Percentiles rank a stretch among this genome's conserved stretches.
These are phyloP conservation scores for Tylopilus sp. DNA, from an alignment of 768 basidiomycete species.

Conservation along the genomic window DNA sequence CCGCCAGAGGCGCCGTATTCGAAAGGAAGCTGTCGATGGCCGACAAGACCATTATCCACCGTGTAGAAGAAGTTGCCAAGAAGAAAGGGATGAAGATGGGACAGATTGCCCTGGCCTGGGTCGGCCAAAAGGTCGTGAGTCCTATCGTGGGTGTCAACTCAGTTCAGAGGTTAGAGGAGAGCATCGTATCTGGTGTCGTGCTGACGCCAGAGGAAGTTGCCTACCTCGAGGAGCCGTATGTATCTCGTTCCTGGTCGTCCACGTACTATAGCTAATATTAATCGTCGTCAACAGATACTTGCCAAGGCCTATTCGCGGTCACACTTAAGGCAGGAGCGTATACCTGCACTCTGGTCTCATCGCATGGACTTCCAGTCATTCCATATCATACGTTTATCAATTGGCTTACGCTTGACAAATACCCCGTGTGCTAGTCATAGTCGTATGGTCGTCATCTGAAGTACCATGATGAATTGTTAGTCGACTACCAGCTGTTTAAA, in stretches of 20 bases:
- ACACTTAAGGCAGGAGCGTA: too few species aligned
- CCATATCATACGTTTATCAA: too few species aligned
- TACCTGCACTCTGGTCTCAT: too few species aligned
- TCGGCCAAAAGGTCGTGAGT: conserved; percentile 37
- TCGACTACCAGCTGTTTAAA: too few species aligned
- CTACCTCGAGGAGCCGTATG: conserved; percentile 17
- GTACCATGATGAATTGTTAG: too few species aligned
- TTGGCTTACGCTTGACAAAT: too few species aligned
- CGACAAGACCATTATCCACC: conserved; percentile 29
- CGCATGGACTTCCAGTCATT: too few species aligned
- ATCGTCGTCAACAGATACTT: conserved; percentile 11
- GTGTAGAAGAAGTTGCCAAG: conserved; percentile 37
- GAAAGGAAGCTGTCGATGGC: conserved; percentile 28
- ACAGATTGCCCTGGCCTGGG: conserved; percentile 46
- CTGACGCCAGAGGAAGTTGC: conserved; percentile 29
- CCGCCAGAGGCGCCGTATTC: conserved; percentile 17
- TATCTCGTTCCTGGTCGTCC: not conserved
- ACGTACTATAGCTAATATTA: not conserved
- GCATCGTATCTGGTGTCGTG: conserved; percentile 21
- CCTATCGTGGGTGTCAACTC: conserved; percentile 43
- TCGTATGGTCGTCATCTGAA: too few species aligned
- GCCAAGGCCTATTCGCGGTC: conserved; percentile 17
- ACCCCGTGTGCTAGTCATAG: too few species aligned
- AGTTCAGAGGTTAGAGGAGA: conserved; percentile 28
- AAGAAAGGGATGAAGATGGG: conserved; percentile 41